Evolutionary conservation across 2,329 filamentous ascomycete species (phyloP).

Genomic region (Paecilomyces sp.): DNA sequence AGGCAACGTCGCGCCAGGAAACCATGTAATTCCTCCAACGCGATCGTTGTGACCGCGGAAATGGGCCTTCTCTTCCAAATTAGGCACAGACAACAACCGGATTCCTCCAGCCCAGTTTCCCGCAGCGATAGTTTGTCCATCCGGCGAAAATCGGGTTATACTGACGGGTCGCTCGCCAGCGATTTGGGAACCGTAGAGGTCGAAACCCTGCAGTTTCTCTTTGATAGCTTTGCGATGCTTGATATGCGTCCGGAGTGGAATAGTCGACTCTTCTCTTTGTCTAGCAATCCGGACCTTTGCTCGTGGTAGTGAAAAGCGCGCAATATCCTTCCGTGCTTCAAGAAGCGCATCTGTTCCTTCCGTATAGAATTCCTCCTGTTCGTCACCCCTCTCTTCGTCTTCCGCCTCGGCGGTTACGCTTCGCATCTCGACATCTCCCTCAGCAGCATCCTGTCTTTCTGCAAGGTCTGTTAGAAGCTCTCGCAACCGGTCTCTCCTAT

Average conservation of each 20-base stretch:
- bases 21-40: slow-evolving; percentile 86
- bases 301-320: slow-evolving; percentile 73
- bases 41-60: slow-evolving; percentile 82
- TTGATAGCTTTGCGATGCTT: slow-evolving; percentile 87
- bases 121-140: slow-evolving; percentile 73
- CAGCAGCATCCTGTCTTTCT: slow-evolving; percentile 50
- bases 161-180: slow-evolving; percentile 85
- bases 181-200: slow-evolving; percentile 88
- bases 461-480: slow-evolving; percentile 69
- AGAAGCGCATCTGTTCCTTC: slow-evolving; percentile 68
- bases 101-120: slow-evolving; percentile 92
- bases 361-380: slow-evolving; percentile 94
- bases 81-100: slow-evolving; percentile 76
- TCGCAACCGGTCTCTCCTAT: slow-evolving; percentile 78
- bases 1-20: slow-evolving; percentile 70
- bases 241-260: slow-evolving; percentile 81
- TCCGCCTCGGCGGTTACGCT: slow-evolving; percentile 40
- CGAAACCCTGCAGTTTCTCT: slow-evolving; percentile 71
- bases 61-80: slow-evolving; percentile 66
- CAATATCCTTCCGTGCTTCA: slow-evolving; percentile 69
- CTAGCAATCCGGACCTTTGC: slow-evolving; percentile 69
- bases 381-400: slow-evolving; percentile 61
- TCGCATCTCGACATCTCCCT: slow-evolving; percentile 45
- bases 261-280: slow-evolving; percentile 73
- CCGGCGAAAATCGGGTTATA: slow-evolving; percentile 84